phyloP scores from a whole-genome alignment of 768 basidiomycete genomes.

The Hortiboletus flavorubellus region DNA sequence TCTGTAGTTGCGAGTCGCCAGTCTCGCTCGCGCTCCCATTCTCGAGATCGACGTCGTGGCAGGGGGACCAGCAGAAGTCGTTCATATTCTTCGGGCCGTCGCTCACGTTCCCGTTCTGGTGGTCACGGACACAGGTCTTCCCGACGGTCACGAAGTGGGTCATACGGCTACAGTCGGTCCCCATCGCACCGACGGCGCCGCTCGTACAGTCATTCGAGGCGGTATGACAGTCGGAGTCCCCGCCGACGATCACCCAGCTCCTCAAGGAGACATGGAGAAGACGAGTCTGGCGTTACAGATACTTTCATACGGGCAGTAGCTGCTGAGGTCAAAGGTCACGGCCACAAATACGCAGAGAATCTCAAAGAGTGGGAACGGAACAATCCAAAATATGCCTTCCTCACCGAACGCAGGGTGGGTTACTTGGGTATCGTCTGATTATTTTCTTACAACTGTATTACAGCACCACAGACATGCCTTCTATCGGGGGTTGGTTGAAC shows the following conservation, averaged over 20 bases:
- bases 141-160: slow-evolving; percentile 26
- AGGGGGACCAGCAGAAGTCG: slow-evolving; percentile 26
- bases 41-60: slow-evolving; percentile 28
- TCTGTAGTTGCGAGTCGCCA: slow-evolving; percentile 22
- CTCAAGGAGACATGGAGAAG: slow-evolving; percentile 45
- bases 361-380: slow-evolving; percentile 72
- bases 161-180: slow-evolving; percentile 34
- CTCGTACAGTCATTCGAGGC: slow-evolving; percentile 50
- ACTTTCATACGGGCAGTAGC: slow-evolving; percentile 87
- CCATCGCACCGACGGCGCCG: slow-evolving; percentile 39
- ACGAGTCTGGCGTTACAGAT: slow-evolving; percentile 61
- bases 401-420: slow-evolving; percentile 54
- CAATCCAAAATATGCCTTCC: slow-evolving; percentile 82
- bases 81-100: slow-evolving; percentile 23
- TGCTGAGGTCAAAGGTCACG: slow-evolving; percentile 79
- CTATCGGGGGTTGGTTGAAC: slow-evolving; percentile 67
- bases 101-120: slow-evolving; percentile 33
- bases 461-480: slow-evolving; percentile 72
- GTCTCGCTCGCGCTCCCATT: slow-evolving; percentile 34
- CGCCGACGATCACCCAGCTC: slow-evolving; percentile 37
- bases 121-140: slow-evolving; percentile 26
- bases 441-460: slow-evolving; percentile 1
- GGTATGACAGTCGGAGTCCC: slow-evolving; percentile 44
- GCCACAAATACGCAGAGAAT: slow-evolving; percentile 67
- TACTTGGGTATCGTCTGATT: neutral